A percentile compares a stretch with the other conserved stretches of the same genome.
Evolutionary conservation across 768 basidiomycete species (phyloP).

Genomic region (Suillus americanus): DNA sequence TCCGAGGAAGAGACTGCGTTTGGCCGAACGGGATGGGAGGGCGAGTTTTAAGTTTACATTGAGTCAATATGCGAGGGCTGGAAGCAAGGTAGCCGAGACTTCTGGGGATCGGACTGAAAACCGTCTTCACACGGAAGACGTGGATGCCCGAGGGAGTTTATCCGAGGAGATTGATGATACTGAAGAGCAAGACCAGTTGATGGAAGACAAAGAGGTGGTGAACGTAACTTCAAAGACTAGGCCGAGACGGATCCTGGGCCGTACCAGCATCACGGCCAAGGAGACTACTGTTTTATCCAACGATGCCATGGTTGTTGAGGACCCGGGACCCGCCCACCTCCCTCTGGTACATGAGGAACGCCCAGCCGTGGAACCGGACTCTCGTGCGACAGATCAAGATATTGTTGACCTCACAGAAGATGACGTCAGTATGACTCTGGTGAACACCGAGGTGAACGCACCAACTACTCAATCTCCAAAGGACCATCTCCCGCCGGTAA

Average conservation of each 20-base stretch:
- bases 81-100: slow-evolving; percentile 32
- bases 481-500: background rate
- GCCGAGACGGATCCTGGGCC: slow-evolving; percentile 14
- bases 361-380: background rate
- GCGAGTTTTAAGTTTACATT: slow-evolving; percentile 47
- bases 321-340: slow-evolving; percentile 12
- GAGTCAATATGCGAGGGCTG: slow-evolving; percentile 52
- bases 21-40: slow-evolving; percentile 22
- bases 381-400: background rate
- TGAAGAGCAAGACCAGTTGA: slow-evolving; percentile 21
- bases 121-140: slow-evolving; percentile 18
- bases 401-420: slow-evolving; percentile 12
- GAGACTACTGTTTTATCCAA: slow-evolving; percentile 21
- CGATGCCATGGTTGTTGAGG: slow-evolving; percentile 29
- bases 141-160: background rate
- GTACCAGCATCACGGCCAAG: slow-evolving; percentile 18
- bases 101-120: slow-evolving; percentile 24
- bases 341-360: slow-evolving; percentile 6
- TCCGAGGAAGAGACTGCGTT: slow-evolving; percentile 38
- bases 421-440: slow-evolving; percentile 24
- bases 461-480: background rate
- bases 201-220: slow-evolving; percentile 14
- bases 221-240: slow-evolving; percentile 11
- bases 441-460: slow-evolving; percentile 16
- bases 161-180: slow-evolving; percentile 14